A percentile compares a stretch with the other conserved stretches of the same genome.
These are phyloP conservation scores for Lentinula boryana DNA, from an alignment of 768 basidiomycete genomes.

Conservation along the genomic window DNA sequence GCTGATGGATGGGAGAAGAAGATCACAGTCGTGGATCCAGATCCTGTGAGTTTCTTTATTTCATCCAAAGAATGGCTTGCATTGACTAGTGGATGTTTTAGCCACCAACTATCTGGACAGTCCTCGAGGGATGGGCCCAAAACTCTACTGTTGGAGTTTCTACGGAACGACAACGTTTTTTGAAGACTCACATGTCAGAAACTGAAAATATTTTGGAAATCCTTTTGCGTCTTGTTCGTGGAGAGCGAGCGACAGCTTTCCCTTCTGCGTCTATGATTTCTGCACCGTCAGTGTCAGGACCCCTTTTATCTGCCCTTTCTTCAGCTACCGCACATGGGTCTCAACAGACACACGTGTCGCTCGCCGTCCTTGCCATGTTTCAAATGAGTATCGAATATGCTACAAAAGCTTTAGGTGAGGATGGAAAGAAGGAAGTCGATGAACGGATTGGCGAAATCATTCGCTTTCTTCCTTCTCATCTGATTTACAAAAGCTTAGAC, in stretches of 20 bases:
- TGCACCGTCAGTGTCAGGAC: slow-evolving; percentile 59
- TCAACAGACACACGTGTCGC: slow-evolving; percentile 91
- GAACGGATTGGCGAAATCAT: slow-evolving; percentile 84
- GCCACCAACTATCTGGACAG: slow-evolving; percentile 89
- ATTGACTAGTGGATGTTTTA: slow-evolving; percentile 21
- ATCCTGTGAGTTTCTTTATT: slow-evolving; percentile 61
- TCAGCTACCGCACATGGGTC: slow-evolving; percentile 76
- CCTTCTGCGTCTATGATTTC: slow-evolving; percentile 57
- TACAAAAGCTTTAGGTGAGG: slow-evolving; percentile 56
- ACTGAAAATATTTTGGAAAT: slow-evolving; percentile 91
- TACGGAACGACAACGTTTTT: slow-evolving; percentile 80
- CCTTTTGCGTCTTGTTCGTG: slow-evolving; percentile 84
- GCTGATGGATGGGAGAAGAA: slow-evolving; percentile 95
- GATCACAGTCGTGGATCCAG: slow-evolving; percentile 87
- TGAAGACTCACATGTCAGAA: slow-evolving; percentile 82
- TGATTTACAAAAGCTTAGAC: slow-evolving; percentile 89
- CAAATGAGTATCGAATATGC: slow-evolving; percentile 81
- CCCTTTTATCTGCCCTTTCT: slow-evolving; percentile 61
- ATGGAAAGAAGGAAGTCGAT: slow-evolving; percentile 69
- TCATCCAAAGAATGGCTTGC: neutral
- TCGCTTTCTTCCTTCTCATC: slow-evolving; percentile 77
- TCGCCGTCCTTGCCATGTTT: slow-evolving; percentile 90
- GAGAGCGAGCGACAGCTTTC: slow-evolving; percentile 74
- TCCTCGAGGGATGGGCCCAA: slow-evolving; percentile 86
- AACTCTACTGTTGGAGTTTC: slow-evolving; percentile 73